These are phyloP conservation scores for Lactifluus hygrophoroides DNA, from an alignment of 768 basidiomycete genomes.

Conservation along the genomic window DNA sequence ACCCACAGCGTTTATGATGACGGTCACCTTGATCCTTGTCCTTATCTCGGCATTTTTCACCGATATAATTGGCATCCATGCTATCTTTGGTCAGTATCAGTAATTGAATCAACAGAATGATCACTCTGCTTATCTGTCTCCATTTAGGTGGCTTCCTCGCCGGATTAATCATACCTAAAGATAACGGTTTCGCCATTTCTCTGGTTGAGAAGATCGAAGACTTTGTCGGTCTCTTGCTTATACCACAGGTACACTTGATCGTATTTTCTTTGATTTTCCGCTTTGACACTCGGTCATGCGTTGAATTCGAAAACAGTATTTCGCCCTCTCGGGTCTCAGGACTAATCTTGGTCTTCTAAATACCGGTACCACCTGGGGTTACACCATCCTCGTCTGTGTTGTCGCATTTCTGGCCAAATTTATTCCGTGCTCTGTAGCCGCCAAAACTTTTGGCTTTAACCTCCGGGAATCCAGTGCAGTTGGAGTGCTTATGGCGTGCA, in stretches of 20 bases:
- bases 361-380: constrained; percentile 74
- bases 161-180: constrained; percentile 74
- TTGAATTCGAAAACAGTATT: constrained; percentile 46
- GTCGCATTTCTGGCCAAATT: constrained; percentile 81
- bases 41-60: constrained; percentile 76
- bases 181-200: constrained; percentile 72
- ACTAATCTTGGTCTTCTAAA: constrained; percentile 77
- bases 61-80: constrained; percentile 73
- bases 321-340: constrained; percentile 65
- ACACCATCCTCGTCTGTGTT: constrained; percentile 60
- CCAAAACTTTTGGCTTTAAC: constrained; percentile 54
- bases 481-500: constrained; percentile 84
- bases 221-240: constrained; percentile 63
- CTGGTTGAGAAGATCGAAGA: constrained; percentile 85
- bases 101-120: neutral
- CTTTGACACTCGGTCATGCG: constrained; percentile 10
- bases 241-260: constrained; percentile 57
- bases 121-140: constrained; percentile 4
- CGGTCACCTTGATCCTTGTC: constrained; percentile 63
- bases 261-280: neutral
- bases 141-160: constrained; percentile 67
- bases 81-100: constrained; percentile 49
- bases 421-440: constrained; percentile 51
- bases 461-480: constrained; percentile 75
- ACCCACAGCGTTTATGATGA: constrained; percentile 73